Evolutionary conservation across 2,329 filamentous ascomycete species (phyloP).

Genomic region (Polychaeton citri): DNA sequence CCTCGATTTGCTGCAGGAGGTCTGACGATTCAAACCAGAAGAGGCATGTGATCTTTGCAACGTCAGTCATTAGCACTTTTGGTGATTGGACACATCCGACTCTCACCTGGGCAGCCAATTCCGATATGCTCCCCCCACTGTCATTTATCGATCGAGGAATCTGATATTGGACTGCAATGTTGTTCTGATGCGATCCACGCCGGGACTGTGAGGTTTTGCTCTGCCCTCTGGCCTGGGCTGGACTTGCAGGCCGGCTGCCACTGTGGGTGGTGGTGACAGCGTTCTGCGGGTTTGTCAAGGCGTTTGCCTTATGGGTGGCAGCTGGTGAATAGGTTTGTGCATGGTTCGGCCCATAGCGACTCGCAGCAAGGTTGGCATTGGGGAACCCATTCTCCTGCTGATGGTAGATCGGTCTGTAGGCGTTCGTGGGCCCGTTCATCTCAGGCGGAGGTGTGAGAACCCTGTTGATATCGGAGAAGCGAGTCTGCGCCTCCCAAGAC

Average conservation of each 20-base stretch:
- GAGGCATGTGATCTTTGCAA: conserved; percentile 88
- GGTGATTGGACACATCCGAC: not conserved
- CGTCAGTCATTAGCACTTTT: too few relatives aligned
- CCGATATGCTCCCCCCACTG: conserved; percentile 61
- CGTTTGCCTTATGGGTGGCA: not conserved
- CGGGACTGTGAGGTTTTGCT: conserved; percentile 2
- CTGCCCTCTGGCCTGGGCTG: not conserved
- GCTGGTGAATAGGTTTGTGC: conserved; percentile 1
- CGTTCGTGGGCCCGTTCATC: conserved; percentile 15
- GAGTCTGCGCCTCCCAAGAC: conserved; percentile 9
- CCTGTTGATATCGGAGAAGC: conserved; percentile 8
- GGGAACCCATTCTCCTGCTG: conserved; percentile 4
- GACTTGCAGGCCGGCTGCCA: too few relatives aligned
- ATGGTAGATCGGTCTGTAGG: conserved; percentile 3
- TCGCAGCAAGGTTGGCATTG: conserved; percentile 2
- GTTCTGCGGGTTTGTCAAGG: too few relatives aligned
- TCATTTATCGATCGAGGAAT: conserved; percentile 65
- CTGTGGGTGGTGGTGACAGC: too few relatives aligned
- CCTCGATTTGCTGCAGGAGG: conserved; percentile 63
- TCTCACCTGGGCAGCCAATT: conserved; percentile 69
- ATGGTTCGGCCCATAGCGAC: conserved; percentile 2
- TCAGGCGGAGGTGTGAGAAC: conserved; percentile 23
- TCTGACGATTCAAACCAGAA: conserved; percentile 93
- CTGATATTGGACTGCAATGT: conserved; percentile 43
- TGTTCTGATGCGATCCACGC: conserved; percentile 18